phyloP scores from a whole-genome alignment of 768 basidiomycete genomes.

The Lactifluus rugatus region DNA sequence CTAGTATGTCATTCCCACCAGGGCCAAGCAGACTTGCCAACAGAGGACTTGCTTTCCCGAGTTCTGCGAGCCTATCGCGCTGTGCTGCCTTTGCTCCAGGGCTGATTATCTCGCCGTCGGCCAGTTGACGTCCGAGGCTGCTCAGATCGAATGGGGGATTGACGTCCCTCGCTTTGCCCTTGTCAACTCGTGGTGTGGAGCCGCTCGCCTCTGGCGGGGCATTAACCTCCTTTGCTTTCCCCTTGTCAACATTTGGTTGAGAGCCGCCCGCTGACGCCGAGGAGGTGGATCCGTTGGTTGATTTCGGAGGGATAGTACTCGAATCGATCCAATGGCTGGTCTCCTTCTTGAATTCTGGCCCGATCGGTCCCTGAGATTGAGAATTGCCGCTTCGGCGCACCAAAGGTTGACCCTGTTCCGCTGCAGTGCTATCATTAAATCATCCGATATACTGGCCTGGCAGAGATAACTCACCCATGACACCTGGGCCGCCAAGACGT shows the following conservation, averaged over 20 bases:
- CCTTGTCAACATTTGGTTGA: not conserved
- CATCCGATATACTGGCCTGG: not conserved
- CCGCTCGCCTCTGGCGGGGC: not conserved
- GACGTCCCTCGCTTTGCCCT: not conserved
- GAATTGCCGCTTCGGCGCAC: not conserved
- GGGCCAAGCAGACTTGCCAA: not conserved
- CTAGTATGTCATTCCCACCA: not conserved
- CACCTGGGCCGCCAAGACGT: not conserved
- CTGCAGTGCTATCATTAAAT: not conserved
- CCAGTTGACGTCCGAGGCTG: not conserved
- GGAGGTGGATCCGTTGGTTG: not conserved
- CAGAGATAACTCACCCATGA: not conserved
- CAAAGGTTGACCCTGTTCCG: not conserved
- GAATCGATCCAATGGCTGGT: slow-evolving; percentile 5
- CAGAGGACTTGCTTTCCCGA: not conserved
- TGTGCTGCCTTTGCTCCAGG: not conserved
- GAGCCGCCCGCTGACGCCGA: not conserved
- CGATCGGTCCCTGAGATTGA: not conserved
- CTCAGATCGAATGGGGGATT: not conserved
- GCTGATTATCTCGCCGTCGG: slow-evolving; percentile 7
- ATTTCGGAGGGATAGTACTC: not conserved
- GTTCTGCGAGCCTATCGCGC: not conserved
- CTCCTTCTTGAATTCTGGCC: not conserved
- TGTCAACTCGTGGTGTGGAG: not conserved
- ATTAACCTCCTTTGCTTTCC: not conserved